phyloP scores from a whole-genome alignment of 2,329 filamentous ascomycete genomes.

The Penicillium rolfsii region DNA sequence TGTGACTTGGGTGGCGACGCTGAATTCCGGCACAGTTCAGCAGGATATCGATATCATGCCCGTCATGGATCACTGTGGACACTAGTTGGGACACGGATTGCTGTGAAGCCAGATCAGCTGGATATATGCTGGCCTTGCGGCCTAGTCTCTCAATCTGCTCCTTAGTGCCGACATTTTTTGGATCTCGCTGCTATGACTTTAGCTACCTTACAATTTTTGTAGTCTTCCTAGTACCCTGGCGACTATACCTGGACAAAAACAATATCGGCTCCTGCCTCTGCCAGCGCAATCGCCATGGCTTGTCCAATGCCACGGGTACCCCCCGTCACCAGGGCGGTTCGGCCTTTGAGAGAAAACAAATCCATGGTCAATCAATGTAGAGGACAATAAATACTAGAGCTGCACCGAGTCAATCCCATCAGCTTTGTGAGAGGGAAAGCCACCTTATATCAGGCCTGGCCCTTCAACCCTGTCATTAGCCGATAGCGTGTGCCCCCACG shows the following conservation, averaged over 20 bases:
- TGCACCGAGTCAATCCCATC: not conserved
- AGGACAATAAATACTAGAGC: not conserved
- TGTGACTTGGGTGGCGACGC: slow-evolving; percentile 69
- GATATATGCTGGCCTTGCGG: slow-evolving; percentile 40
- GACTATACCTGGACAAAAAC: slow-evolving; percentile 24
- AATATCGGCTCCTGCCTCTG: slow-evolving; percentile 43
- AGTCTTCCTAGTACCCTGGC: not conserved
- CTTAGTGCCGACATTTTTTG: slow-evolving; percentile 25
- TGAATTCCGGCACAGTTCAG: slow-evolving; percentile 85
- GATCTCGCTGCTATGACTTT: slow-evolving; percentile 16
- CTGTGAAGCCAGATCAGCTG: slow-evolving; percentile 40
- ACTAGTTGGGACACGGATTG: slow-evolving; percentile 36
- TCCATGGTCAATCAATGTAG: slow-evolving; percentile 18
- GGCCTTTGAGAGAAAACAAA: slow-evolving; percentile 29
- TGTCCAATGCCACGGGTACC: slow-evolving; percentile 44
- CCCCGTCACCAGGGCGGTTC: slow-evolving; percentile 42
- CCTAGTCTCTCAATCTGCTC: slow-evolving; percentile 34
- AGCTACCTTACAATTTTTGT: slow-evolving; percentile 2
- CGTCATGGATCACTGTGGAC: slow-evolving; percentile 34
- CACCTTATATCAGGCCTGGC: slow-evolving; percentile 9
- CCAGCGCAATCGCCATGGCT: slow-evolving; percentile 41
- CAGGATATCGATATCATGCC: slow-evolving; percentile 69
- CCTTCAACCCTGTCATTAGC: not conserved
- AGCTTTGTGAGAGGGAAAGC: slow-evolving; percentile 5
- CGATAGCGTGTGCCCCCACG: slow-evolving; percentile 15